phyloP scores from a whole-genome alignment of 331 rosid genomes.

The Malus hybrid region DNA sequence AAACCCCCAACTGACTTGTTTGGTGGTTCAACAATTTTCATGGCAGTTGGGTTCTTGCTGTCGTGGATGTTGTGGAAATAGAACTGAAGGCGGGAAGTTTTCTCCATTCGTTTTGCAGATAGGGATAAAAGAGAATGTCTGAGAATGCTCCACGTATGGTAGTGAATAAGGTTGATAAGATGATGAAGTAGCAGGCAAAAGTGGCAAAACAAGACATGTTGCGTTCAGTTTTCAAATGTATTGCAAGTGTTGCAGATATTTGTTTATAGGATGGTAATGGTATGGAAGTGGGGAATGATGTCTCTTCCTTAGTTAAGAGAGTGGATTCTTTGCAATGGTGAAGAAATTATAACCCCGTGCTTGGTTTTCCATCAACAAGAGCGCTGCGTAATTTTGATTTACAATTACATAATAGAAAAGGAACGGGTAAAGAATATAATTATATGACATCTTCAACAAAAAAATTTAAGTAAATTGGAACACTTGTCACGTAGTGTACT shows the following conservation, averaged over 20 bases:
- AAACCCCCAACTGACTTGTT: not conserved
- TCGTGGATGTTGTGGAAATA: constrained; percentile 2
- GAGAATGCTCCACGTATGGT: not conserved
- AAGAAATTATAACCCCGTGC: not conserved
- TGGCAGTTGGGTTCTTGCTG: not conserved
- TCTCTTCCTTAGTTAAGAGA: not conserved
- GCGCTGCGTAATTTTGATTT: not conserved
- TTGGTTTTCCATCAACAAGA: constrained; percentile 23
- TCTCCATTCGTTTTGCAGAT: not conserved
- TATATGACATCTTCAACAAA: not conserved
- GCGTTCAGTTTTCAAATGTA: not conserved
- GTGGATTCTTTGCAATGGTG: not conserved
- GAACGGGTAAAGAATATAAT: not conserved
- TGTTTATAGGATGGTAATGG: not conserved
- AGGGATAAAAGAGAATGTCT: constrained; percentile 1
- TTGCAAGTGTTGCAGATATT: not conserved
- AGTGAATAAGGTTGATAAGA: not conserved
- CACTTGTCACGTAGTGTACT: not conserved
- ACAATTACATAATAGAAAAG: too few species aligned
- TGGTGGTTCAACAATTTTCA: not conserved
- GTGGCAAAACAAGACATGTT: not conserved
- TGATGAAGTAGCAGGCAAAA: not conserved
- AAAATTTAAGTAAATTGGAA: not conserved
- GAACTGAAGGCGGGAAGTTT: not conserved
- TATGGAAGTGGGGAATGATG: not conserved